Conservation (phyloP, 2,329 filamentous ascomycete genomes). For the Daldinia sp. region DNA sequence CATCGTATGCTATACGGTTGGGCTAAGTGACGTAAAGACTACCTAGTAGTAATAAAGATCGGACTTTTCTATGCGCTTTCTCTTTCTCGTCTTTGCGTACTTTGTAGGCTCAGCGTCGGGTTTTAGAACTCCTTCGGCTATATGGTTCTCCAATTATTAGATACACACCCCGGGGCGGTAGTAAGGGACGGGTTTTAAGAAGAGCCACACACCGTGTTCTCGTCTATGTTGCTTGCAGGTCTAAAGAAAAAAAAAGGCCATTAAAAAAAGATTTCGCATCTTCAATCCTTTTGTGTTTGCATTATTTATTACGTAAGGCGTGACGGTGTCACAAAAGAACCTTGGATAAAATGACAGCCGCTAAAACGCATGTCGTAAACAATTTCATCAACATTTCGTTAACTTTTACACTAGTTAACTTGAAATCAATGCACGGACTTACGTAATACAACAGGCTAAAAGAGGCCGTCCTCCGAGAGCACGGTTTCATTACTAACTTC, state of each 20-base stretch:
- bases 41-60: constrained; percentile 25
- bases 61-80: constrained; percentile 22
- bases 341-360: constrained; percentile 23
- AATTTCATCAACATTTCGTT: constrained; percentile 5
- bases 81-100: constrained; percentile 18
- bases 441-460: constrained; percentile 36
- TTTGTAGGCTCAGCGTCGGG: constrained; percentile 15
- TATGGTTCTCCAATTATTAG: constrained; percentile 17
- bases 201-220: constrained; percentile 10
- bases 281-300: constrained; percentile 2
- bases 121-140: constrained; percentile 23
- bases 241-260: constrained; percentile 2
- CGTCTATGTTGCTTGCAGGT: constrained; percentile 11
- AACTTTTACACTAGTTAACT: constrained; percentile 6
- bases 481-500: constrained; percentile 32
- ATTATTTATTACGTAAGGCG: constrained; percentile 28
- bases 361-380: constrained; percentile 9
- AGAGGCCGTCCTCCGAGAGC: constrained; percentile 8
- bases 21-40: constrained; percentile 10
- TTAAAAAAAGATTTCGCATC: constrained; percentile 15
- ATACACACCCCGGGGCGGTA: constrained; percentile 1
- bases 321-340: constrained; percentile 1
- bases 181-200: constrained; percentile 8
- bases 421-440: constrained; percentile 20
- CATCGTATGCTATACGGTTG: constrained; percentile 1